A percentile compares a stretch with the other conserved stretches of the same genome.
These are phyloP conservation scores for Xanthoceras sorbifolium DNA, from an alignment of 345 rosid species.

Conservation along the genomic window DNA sequence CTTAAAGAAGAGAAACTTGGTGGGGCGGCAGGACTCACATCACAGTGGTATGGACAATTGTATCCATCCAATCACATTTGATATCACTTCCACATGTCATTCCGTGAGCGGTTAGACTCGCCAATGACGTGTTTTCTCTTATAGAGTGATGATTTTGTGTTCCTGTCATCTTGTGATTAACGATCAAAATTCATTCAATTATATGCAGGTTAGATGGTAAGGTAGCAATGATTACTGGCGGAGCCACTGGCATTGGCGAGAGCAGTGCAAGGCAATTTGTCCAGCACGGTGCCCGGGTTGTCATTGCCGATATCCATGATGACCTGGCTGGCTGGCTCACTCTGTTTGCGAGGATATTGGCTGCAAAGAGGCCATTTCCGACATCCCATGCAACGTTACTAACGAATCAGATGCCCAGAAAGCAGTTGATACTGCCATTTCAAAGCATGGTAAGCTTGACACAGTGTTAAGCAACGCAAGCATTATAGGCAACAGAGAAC, in stretches of 20 bases:
- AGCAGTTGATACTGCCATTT: constrained; percentile 28
- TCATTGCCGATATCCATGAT: constrained; percentile 38
- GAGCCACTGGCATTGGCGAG: constrained; percentile 34
- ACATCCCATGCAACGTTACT: constrained; percentile 34
- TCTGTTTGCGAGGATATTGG: constrained; percentile 26
- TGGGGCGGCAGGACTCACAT: too few relatives aligned
- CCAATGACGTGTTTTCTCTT: too few relatives aligned
- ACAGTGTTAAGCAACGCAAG: constrained; percentile 38
- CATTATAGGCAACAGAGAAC: neutral
- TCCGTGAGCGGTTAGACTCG: too few relatives aligned
- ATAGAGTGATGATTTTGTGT: neutral
- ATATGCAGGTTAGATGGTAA: constrained; percentile 34
- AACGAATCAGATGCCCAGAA: constrained; percentile 21
- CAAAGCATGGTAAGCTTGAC: constrained; percentile 36
- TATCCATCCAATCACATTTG: too few relatives aligned
- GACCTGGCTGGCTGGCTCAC: constrained; percentile 33
- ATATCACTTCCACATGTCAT: too few relatives aligned
- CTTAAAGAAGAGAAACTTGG: too few relatives aligned
- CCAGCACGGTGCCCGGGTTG: constrained; percentile 35
- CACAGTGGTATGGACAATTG: too few relatives aligned
- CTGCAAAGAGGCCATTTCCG: constrained; percentile 8
- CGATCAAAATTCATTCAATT: neutral
- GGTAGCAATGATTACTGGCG: constrained; percentile 37
- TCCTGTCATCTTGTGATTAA: neutral
- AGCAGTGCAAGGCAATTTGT: constrained; percentile 25